Base-by-base conservation (phyloP, 2,329 filamentous ascomycete genomes). In the Fonsecaea monophora region DNA sequence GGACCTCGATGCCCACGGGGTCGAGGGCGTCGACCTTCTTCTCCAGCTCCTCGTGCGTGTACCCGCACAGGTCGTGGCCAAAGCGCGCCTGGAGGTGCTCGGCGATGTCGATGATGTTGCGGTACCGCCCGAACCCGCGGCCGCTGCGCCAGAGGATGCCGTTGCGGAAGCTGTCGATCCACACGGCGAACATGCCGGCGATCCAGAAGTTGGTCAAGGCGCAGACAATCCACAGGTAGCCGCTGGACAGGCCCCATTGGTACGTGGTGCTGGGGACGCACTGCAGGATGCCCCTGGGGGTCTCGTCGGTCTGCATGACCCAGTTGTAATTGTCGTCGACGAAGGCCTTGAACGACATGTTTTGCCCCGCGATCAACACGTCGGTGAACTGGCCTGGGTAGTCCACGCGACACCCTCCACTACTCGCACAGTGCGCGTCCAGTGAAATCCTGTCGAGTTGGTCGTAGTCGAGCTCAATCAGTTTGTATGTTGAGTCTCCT, bases 1-100 rank as follows among this genome's bases (percentile, higher is more conserved):
- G 45, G 4, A 50, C 45, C 45, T 50, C 45, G 18, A 50, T n/a
- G 45, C 45, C 45, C 18, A 50, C 45, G 45, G 45, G 45, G 18
- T 50, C 45, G 9, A 50, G 45, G 4, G 18, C 7, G 45, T 25
- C 45, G 45, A 50, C 12, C 18, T 50, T 50, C 45, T 12, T 10
- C 9, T 50, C 45, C 45, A 45, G n/a, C 42, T 45, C 42, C n/a
- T 45, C 42, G n/a, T 45, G 42, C 42, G 42, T 45, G 42, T 45
- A 45, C 6, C 5, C 42, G 42, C 42, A 45, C 42, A 45, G 42
- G 42, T 45, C 42, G n/a, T 21, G 6, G 42, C 42, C 42, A 13
- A 45, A 45, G 6, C 18, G 10, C 10, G 42, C 9, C n/a, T 45
- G 42, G 6, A 45, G 15, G 42, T 45, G 42, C 42, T 45, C 42